Evolutionary conservation across 164 flowering plant species (phyloP).

Genomic region (Chimonanthus praecox): DNA sequence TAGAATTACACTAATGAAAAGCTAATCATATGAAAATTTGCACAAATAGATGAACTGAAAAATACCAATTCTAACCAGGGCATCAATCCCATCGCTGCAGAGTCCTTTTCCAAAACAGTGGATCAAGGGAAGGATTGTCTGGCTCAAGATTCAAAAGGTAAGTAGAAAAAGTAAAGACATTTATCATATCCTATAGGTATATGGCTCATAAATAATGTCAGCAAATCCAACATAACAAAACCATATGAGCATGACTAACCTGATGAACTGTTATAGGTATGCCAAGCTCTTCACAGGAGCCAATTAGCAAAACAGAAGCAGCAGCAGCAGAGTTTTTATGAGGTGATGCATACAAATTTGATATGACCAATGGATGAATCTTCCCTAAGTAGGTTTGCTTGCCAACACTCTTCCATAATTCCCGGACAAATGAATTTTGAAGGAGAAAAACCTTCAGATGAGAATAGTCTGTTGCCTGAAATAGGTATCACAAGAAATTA

Average conservation of each 20-base stretch:
- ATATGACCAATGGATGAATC: constrained; percentile 72
- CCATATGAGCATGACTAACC: constrained; percentile 35
- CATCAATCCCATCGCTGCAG: constrained; percentile 84
- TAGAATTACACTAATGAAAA: neutral
- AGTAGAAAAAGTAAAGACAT: neutral
- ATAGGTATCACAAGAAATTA: constrained; percentile 5
- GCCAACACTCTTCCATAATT: constrained; percentile 73
- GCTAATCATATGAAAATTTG: constrained; percentile 8
- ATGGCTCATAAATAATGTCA: neutral
- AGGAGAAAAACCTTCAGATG: constrained; percentile 91
- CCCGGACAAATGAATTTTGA: constrained; percentile 90
- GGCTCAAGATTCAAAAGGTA: constrained; percentile 23
- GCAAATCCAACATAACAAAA: constrained; percentile 9
- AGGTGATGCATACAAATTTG: constrained; percentile 61
- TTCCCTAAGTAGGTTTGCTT: constrained; percentile 68
- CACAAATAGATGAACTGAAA: constrained; percentile 17
- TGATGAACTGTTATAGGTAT: constrained; percentile 82
- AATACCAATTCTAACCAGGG: constrained; percentile 90
- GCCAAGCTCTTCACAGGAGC: constrained; percentile 96
- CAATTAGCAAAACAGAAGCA: constrained; percentile 89
- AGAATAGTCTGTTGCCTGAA: constrained; percentile 75
- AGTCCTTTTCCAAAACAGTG: constrained; percentile 92
- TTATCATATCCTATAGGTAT: neutral
- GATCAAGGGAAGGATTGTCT: constrained; percentile 89
- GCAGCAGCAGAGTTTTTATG: constrained; percentile 79